Evolutionary conservation across 495 filamentous ascomycete species (phyloP).

Genomic region (Podospora comata): DNA sequence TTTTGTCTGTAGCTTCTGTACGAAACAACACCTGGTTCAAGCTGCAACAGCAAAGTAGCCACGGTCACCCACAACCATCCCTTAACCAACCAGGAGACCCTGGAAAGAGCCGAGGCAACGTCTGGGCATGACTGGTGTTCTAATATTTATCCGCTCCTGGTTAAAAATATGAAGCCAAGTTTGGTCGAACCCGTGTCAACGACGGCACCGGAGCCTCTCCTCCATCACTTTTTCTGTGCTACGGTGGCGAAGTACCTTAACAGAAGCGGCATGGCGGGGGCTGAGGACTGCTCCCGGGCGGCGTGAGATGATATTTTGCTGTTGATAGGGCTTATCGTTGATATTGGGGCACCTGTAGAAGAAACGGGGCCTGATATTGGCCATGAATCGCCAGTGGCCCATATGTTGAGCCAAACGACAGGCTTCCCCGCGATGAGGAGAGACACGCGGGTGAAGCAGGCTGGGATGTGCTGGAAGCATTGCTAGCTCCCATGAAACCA

Average conservation of each 20-base stretch:
- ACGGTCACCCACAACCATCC: no score
- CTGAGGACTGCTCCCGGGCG: neutral
- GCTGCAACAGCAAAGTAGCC: neutral
- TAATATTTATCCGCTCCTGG: neutral
- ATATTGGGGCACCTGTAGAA: neutral
- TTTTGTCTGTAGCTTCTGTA: neutral
- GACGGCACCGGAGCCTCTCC: neutral
- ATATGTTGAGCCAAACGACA: neutral
- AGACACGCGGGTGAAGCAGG: neutral
- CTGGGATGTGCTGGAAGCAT: neutral
- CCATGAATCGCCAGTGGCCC: neutral
- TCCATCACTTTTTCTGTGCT: neutral
- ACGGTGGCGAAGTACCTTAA: neutral
- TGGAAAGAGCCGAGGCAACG: neutral
- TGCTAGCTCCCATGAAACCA: slow-evolving; percentile 1
- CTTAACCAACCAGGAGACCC: neutral
- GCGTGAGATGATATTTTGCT: neutral
- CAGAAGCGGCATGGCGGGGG: neutral
- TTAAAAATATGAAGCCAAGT: neutral
- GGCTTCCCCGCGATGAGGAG: slow-evolving; percentile 1
- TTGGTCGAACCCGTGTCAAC: neutral
- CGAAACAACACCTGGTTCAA: neutral
- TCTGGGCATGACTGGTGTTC: neutral
- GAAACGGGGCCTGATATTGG: neutral
- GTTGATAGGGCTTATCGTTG: neutral